These are phyloP conservation scores for Cystobasidium onofrii DNA, from an alignment of 768 basidiomycete species.

Conservation along the genomic window DNA sequence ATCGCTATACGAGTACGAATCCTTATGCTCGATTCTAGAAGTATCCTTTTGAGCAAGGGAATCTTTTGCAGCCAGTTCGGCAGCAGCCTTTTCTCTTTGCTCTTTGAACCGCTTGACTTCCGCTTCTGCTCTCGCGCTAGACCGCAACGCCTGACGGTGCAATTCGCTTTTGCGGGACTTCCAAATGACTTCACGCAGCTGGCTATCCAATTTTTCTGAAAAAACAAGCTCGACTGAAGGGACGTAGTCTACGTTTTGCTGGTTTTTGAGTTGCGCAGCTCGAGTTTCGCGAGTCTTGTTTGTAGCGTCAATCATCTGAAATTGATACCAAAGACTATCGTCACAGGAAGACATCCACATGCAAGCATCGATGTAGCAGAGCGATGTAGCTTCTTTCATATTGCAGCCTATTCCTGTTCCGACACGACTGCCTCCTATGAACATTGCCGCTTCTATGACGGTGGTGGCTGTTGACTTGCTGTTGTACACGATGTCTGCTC, in stretches of 20 bases:
- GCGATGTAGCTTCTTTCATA: constrained; percentile 65
- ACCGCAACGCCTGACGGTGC: constrained; percentile 29
- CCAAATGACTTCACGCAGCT: constrained; percentile 57
- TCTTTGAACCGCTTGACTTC: constrained; percentile 33
- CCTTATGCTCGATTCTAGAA: background rate
- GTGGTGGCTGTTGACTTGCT: constrained; percentile 40
- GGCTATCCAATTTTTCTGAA: constrained; percentile 58
- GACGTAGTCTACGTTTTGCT: background rate
- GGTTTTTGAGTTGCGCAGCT: constrained; percentile 49
- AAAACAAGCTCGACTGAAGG: constrained; percentile 52
- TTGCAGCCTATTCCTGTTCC: constrained; percentile 62
- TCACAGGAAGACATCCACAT: constrained; percentile 81
- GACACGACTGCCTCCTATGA: constrained; percentile 67
- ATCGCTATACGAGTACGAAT: background rate
- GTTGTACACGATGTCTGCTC: constrained; percentile 32
- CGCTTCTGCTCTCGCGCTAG: background rate
- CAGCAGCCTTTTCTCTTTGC: constrained; percentile 24
- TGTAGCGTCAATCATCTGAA: constrained; percentile 54
- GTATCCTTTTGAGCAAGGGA: background rate
- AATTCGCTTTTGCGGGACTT: constrained; percentile 33
- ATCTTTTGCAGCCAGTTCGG: background rate
- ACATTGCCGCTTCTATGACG: constrained; percentile 66
- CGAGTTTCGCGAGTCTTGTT: constrained; percentile 65
- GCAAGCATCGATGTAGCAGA: constrained; percentile 78
- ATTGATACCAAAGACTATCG: constrained; percentile 66